Evolutionary conservation across 352 stramenopile species (phyloP).

Genomic region (Lagenidium giganteum): DNA sequence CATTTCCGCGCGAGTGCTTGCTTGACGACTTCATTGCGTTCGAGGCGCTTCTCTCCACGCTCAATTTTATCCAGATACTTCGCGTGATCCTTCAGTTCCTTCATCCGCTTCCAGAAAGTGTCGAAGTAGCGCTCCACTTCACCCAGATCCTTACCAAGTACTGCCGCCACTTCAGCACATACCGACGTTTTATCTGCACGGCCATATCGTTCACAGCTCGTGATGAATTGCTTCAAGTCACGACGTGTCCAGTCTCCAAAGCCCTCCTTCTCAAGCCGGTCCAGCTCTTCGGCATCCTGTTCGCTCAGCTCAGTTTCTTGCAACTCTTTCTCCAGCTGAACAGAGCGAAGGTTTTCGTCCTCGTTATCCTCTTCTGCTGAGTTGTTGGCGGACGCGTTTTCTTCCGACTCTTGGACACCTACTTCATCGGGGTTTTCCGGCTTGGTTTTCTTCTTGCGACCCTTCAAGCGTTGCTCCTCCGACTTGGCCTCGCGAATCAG

Average conservation of each 20-base stretch:
- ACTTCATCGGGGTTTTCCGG: slow-evolving; percentile 40
- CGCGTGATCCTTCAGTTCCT: slow-evolving; percentile 88
- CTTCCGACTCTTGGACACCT: slow-evolving; percentile 31
- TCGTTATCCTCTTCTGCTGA: slow-evolving; percentile 56
- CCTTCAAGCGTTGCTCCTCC: slow-evolving; percentile 75
- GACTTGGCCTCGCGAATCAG: slow-evolving; percentile 81
- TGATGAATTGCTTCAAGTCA: slow-evolving; percentile 87
- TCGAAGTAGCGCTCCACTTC: slow-evolving; percentile 96
- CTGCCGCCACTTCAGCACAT: slow-evolving; percentile 85
- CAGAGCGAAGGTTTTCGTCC: slow-evolving; percentile 43
- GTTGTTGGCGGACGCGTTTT: slow-evolving; percentile 37
- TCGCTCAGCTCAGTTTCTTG: slow-evolving; percentile 70
- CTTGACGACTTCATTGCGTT: slow-evolving; percentile 95
- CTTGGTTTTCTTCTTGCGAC: slow-evolving; percentile 66
- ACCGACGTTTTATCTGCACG: slow-evolving; percentile 89
- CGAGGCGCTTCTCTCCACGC: slow-evolving; percentile 94
- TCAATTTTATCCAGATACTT: slow-evolving; percentile 96
- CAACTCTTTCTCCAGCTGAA: slow-evolving; percentile 75
- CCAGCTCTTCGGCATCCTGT: slow-evolving; percentile 60
- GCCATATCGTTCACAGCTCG: slow-evolving; percentile 92
- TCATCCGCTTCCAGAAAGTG: slow-evolving; percentile 93
- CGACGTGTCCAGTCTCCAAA: slow-evolving; percentile 95
- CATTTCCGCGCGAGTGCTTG: slow-evolving; percentile 95
- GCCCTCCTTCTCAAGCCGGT: slow-evolving; percentile 79
- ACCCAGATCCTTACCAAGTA: slow-evolving; percentile 86